Conservation (phyloP, 139 green algal species). For the Chlamydomonas sp. region DNA sequence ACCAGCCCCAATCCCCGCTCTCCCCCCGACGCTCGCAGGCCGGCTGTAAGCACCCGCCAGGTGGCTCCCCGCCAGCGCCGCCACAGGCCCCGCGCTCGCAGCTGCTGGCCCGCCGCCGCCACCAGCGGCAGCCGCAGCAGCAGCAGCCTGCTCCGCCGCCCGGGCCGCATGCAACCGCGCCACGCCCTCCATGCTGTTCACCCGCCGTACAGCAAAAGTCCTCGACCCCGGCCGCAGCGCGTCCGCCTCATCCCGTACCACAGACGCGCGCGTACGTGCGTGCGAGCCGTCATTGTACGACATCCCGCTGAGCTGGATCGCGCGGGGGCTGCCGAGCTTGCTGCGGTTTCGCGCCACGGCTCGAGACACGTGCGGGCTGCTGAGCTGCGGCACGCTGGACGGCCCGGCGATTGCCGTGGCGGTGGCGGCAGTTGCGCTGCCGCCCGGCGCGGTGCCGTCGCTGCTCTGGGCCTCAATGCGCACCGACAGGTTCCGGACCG, state of each 20-base stretch:
- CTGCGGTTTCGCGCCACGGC: not conserved
- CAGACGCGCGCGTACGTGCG: not conserved
- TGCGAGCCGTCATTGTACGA: slow-evolving; percentile 8
- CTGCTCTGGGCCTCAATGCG: not conserved
- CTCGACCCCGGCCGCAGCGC: not conserved
- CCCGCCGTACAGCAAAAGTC: not conserved
- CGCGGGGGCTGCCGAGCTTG: slow-evolving; percentile 24
- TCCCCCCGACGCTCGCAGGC: not conserved
- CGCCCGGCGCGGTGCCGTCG: slow-evolving; percentile 3
- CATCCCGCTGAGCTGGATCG: slow-evolving; percentile 14
- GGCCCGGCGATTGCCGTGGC: not conserved
- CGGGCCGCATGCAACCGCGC: not conserved
- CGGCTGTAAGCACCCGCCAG: not conserved
- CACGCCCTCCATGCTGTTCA: slow-evolving; percentile 12
- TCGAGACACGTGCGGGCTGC: not conserved
- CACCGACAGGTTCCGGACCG: not conserved
- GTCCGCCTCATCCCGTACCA: not conserved
- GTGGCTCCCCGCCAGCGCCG: not conserved
- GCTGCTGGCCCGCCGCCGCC: not conserved
- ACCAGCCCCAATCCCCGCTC: not conserved
- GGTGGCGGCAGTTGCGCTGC: not conserved
- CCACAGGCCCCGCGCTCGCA: not conserved
- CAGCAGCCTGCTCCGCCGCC: not conserved
- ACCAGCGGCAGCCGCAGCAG: not conserved
- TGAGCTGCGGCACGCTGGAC: no score